Conservation (phyloP, 805 yeast species). For the Kazachstania taianensis region DNA sequence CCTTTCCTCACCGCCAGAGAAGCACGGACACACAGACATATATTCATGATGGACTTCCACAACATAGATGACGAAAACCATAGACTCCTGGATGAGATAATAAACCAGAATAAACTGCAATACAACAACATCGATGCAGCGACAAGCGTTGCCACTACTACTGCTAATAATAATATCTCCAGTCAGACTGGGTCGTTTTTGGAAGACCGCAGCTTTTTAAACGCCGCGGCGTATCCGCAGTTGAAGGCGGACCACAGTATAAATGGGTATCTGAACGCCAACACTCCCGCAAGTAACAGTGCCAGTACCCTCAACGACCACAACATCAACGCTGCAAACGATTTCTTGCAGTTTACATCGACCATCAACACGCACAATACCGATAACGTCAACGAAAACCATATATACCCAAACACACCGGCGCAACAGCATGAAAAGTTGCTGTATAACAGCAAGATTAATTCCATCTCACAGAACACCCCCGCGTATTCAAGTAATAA, state of each 20-base stretch:
- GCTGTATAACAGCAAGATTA: slow-evolving; percentile 1
- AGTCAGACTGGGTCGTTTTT: too few species aligned
- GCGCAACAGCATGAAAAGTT: slow-evolving; percentile 21
- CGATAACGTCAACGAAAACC: too few species aligned
- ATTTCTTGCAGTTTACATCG: slow-evolving; percentile 2
- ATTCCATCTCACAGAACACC: too few species aligned
- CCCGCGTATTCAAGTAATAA: too few species aligned
- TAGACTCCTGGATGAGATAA: slow-evolving; percentile 4
- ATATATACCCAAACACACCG: slow-evolving; percentile 10
- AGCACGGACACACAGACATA: too few species aligned
- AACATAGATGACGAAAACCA: slow-evolving; percentile 4
- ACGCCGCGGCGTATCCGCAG: slow-evolving; percentile 2
- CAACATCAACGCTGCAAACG: slow-evolving; percentile 2
- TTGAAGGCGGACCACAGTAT: background rate
- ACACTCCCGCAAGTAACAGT: background rate
- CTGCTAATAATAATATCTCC: too few species aligned
- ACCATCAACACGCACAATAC: background rate
- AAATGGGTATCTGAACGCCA: background rate
- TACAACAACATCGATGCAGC: background rate
- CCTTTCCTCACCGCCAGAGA: too few species aligned
- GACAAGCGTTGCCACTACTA: background rate
- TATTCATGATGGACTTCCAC: background rate
- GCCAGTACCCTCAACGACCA: background rate
- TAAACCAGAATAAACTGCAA: background rate
- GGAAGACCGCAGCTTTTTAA: slow-evolving; percentile 5